Evolutionary conservation across 257 asterid species (phyloP).

Genomic region (Henckelia pumila): DNA sequence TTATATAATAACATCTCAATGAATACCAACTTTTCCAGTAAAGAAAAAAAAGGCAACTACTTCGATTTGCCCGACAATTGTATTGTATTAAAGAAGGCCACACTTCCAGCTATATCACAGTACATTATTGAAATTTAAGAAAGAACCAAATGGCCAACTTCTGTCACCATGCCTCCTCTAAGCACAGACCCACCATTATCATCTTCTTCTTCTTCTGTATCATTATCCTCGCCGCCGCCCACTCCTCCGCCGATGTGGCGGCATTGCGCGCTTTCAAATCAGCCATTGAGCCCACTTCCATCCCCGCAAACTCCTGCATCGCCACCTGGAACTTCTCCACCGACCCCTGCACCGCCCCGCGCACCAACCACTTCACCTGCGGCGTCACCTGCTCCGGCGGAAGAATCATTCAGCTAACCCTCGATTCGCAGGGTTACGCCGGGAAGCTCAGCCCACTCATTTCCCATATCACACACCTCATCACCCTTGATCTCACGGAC

Average conservation of each 20-base stretch:
- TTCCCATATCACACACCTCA: slow-evolving; percentile 62
- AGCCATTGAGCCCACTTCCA: slow-evolving; percentile 51
- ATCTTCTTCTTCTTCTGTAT: slow-evolving; percentile 30
- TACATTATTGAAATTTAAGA: too few species aligned
- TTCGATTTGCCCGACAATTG: neutral
- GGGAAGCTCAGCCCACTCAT: slow-evolving; percentile 67
- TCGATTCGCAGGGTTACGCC: slow-evolving; percentile 76
- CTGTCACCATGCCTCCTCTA: slow-evolving; percentile 29
- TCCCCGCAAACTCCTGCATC: slow-evolving; percentile 75
- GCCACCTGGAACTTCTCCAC: slow-evolving; percentile 83
- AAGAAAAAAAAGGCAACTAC: too few species aligned
- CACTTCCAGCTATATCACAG: neutral
- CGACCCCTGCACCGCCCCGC: slow-evolving; percentile 83
- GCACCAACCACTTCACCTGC: slow-evolving; percentile 74
- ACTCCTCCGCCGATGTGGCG: slow-evolving; percentile 43
- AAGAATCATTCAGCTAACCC: slow-evolving; percentile 77
- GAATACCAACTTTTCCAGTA: too few species aligned
- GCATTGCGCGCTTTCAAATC: slow-evolving; percentile 80
- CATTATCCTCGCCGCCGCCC: slow-evolving; percentile 29
- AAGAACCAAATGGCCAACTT: neutral
- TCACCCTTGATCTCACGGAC: slow-evolving; percentile 61
- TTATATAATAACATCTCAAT: neutral
- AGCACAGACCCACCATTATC: slow-evolving; percentile 13
- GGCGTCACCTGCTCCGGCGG: slow-evolving; percentile 63
- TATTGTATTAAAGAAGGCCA: neutral